Evolutionary conservation across 1,284 basidiomycete genomes (phyloP).

Genomic region (Fomitiporia mediterranea): DNA sequence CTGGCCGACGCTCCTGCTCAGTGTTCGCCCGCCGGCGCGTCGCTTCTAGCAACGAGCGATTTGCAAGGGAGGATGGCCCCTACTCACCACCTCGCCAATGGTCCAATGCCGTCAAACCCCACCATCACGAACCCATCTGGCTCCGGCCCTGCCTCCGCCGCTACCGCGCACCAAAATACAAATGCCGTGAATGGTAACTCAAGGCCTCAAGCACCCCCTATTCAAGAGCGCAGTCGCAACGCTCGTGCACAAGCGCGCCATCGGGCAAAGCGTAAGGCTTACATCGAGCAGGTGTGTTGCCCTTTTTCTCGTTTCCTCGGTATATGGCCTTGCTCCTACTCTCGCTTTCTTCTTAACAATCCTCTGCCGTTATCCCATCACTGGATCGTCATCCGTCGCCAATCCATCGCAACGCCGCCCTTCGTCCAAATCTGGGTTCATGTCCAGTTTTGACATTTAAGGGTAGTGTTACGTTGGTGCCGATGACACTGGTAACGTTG

Average conservation of each 20-base stretch:
- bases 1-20: not conserved
- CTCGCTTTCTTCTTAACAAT: not conserved
- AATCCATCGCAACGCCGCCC: constrained; percentile 7
- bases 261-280: constrained; percentile 88
- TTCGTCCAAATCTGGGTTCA: constrained; percentile 13
- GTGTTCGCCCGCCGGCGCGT: not conserved
- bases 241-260: constrained; percentile 74
- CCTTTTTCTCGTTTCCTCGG: not conserved
- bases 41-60: not conserved
- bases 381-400: not conserved
- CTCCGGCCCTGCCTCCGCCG: not conserved
- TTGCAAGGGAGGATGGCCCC: not conserved
- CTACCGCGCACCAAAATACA: not conserved
- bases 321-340: not conserved
- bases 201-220: not conserved
- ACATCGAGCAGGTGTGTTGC: constrained; percentile 75
- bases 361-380: not conserved
- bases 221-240: constrained; percentile 15
- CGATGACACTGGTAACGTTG: not conserved
- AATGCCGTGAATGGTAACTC: not conserved
- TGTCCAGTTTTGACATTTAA: not conserved
- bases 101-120: not conserved
- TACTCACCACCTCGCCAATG: not conserved
- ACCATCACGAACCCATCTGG: not conserved
- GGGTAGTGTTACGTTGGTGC: not conserved